Evolutionary conservation across 345 rosid genomes (phyloP).

Genomic region (Pseudoturritis turrita): DNA sequence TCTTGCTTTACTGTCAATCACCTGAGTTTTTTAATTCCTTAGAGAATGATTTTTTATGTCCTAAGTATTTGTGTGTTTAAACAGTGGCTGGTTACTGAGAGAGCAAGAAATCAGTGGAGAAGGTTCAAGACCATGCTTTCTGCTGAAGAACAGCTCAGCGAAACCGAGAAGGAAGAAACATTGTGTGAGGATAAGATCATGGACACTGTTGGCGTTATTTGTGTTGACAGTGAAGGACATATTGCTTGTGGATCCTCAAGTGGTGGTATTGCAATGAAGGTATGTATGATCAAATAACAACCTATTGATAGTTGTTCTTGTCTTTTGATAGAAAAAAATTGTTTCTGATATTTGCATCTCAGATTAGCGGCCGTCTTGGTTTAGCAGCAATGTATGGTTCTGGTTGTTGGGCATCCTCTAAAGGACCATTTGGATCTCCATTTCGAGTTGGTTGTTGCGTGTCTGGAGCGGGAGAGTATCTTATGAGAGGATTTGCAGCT

Average conservation of each 20-base stretch:
- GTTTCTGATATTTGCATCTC: conserved; percentile 7
- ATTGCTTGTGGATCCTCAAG: conserved; percentile 90
- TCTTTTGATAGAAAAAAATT: neutral
- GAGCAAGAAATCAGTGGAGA: conserved; percentile 74
- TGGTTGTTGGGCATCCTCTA: conserved; percentile 94
- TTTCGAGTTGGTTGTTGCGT: conserved; percentile 78
- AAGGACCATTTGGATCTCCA: conserved; percentile 66
- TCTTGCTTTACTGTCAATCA: neutral
- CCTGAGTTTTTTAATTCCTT: neutral
- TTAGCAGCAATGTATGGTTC: conserved; percentile 88
- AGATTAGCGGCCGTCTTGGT: conserved; percentile 95
- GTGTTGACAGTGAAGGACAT: conserved; percentile 79
- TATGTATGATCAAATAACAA: conserved; percentile 14
- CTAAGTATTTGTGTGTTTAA: conserved; percentile 1
- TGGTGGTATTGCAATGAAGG: conserved; percentile 96
- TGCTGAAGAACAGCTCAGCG: conserved; percentile 21
- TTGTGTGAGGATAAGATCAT: conserved; percentile 52
- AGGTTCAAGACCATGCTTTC: conserved; percentile 66
- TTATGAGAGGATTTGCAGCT: conserved; percentile 93
- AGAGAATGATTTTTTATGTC: no score
- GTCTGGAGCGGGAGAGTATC: conserved; percentile 85
- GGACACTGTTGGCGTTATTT: conserved; percentile 96
- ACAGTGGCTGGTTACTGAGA: conserved; percentile 86
- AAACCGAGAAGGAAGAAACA: conserved; percentile 26
- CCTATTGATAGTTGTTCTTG: neutral